Conservation (phyloP, 768 basidiomycete species). For the Dacryopinax spathularia region DNA sequence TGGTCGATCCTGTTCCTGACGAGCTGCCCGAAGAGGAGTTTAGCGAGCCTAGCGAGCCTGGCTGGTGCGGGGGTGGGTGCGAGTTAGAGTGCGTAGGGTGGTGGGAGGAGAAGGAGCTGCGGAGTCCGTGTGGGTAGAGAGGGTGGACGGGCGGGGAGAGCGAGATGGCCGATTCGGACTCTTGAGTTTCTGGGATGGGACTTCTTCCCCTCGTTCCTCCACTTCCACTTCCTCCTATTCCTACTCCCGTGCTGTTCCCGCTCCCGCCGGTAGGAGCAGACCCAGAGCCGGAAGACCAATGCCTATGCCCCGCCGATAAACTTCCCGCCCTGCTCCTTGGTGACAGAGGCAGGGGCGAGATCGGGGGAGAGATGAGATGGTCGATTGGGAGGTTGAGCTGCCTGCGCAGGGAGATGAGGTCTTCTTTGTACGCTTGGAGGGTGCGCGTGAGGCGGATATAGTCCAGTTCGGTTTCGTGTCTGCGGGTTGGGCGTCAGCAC, state of each 20-base stretch:
- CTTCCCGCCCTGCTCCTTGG: constrained; percentile 24
- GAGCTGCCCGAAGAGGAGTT: background rate
- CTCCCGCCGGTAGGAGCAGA: background rate
- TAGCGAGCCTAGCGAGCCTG: background rate
- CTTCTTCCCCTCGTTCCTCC: too few species aligned
- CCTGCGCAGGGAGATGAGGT: constrained; percentile 61
- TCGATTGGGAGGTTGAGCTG: constrained; percentile 69
- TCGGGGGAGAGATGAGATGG: constrained; percentile 44
- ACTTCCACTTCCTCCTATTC: too few species aligned
- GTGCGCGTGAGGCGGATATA: constrained; percentile 57
- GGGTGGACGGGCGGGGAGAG: too few species aligned
- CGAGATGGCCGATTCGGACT: too few species aligned
- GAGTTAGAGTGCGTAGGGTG: too few species aligned
- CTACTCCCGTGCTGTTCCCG: background rate
- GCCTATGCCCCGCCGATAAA: background rate
- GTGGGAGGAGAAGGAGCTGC: too few species aligned
- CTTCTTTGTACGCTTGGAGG: constrained; percentile 75
- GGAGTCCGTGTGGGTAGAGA: too few species aligned
- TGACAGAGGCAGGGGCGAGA: constrained; percentile 56
- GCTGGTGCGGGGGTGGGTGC: background rate
- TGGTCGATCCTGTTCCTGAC: background rate
- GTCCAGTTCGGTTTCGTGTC: constrained; percentile 58
- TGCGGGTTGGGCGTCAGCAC: background rate
- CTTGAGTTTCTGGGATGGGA: too few species aligned
- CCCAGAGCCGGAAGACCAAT: background rate